A percentile compares a stretch with the other conserved stretches of the same genome.
phyloP scores from a whole-genome alignment of 805 yeast genomes.

The Tetrapisispora phaffii region DNA sequence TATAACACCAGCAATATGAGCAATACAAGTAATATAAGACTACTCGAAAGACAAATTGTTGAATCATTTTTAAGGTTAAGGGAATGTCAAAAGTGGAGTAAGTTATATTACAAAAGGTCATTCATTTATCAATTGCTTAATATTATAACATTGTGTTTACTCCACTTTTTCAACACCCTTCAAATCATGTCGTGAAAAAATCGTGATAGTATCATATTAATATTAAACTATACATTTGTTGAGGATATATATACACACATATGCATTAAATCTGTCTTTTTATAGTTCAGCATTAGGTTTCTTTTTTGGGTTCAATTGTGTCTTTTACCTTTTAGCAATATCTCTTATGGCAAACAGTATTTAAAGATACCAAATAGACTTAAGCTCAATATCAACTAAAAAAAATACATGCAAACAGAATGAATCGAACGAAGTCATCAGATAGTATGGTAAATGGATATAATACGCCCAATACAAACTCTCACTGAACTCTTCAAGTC shows the following conservation, averaged over 20 bases:
- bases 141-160: too few relatives aligned
- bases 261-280: too few relatives aligned
- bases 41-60: too few relatives aligned
- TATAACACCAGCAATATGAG: too few relatives aligned
- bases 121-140: not conserved
- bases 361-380: slow-evolving; percentile 32
- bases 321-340: too few relatives aligned
- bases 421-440: slow-evolving; percentile 36
- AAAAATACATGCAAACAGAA: slow-evolving; percentile 32
- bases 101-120: not conserved
- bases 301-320: not conserved
- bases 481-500: slow-evolving; percentile 23
- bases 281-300: too few relatives aligned
- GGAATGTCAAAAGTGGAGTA: not conserved
- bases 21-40: too few relatives aligned
- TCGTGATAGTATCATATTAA: too few relatives aligned
- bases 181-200: too few relatives aligned
- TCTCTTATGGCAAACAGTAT: slow-evolving; percentile 16
- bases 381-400: slow-evolving; percentile 30
- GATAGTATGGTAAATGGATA: slow-evolving; percentile 36
- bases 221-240: too few relatives aligned
- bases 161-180: too few relatives aligned
- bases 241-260: too few relatives aligned
- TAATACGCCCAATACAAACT: slow-evolving; percentile 37
- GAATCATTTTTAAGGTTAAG: not conserved